Percentiles rank a stretch among this genome's conserved stretches.
Evolutionary conservation across 352 stramenopile genomes (phyloP).

Genomic region (Phytophthora ohioensis): DNA sequence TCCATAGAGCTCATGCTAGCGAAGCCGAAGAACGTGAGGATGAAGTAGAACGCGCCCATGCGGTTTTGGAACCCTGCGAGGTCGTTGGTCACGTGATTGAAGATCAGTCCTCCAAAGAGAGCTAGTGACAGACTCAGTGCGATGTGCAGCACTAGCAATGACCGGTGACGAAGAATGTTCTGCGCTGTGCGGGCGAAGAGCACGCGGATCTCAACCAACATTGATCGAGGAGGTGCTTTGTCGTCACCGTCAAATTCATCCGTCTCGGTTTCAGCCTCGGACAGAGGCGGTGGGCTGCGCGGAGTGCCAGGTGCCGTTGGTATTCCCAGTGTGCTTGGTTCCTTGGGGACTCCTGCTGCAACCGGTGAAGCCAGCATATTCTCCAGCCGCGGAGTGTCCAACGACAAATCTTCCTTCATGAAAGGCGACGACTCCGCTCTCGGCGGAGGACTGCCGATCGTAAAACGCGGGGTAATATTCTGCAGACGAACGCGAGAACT

Average conservation of each 20-base stretch:
- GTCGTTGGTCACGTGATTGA: slow-evolving; percentile 85
- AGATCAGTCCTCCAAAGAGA: slow-evolving; percentile 77
- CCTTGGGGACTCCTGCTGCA: slow-evolving; percentile 13
- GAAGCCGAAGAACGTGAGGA: slow-evolving; percentile 89
- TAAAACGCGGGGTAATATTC: slow-evolving; percentile 34
- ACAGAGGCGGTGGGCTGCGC: slow-evolving; percentile 34
- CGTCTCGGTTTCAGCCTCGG: slow-evolving; percentile 9
- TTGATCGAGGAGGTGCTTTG: slow-evolving; percentile 45
- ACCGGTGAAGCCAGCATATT: slow-evolving; percentile 44
- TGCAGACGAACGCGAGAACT: slow-evolving; percentile 5
- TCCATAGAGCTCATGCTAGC: slow-evolving; percentile 89
- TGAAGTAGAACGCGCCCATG: slow-evolving; percentile 87
- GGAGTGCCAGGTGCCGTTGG: slow-evolving; percentile 30
- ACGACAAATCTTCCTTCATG: slow-evolving; percentile 53
- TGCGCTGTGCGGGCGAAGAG: slow-evolving; percentile 72
- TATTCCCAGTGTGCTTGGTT: slow-evolving; percentile 28
- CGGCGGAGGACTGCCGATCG: slow-evolving; percentile 38
- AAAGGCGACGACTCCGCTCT: slow-evolving; percentile 63
- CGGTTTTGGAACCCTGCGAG: slow-evolving; percentile 88
- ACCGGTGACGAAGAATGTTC: slow-evolving; percentile 81
- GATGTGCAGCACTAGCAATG: slow-evolving; percentile 73
- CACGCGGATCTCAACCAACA: slow-evolving; percentile 71
- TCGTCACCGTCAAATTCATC: slow-evolving; percentile 5
- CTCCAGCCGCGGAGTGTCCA: slow-evolving; percentile 58
- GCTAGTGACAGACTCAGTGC: slow-evolving; percentile 64